Evolutionary conservation across 257 asterid genomes (phyloP).

Genomic region (Solanum paucissectum): DNA sequence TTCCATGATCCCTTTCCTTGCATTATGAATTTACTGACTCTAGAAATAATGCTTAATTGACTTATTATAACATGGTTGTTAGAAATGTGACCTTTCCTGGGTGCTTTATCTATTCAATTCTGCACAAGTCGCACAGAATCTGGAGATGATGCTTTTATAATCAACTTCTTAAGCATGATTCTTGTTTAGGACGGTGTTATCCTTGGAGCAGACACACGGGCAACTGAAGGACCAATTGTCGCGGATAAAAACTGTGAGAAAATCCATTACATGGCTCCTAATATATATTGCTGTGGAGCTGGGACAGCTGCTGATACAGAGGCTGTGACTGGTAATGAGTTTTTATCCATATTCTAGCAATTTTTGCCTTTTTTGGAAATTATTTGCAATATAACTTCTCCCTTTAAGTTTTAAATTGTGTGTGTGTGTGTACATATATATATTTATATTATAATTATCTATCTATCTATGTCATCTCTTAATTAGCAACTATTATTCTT

Average conservation of each 20-base stretch:
- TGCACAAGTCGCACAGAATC: neutral
- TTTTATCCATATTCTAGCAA: neutral
- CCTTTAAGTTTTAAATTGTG: neutral
- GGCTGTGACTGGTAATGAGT: conserved; percentile 74
- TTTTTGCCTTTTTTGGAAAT: neutral
- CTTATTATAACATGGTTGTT: neutral
- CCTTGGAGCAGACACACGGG: conserved; percentile 98
- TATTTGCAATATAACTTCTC: neutral
- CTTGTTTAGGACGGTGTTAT: conserved; percentile 84
- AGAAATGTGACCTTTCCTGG: neutral
- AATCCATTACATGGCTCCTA: conserved; percentile 89
- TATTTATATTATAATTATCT: neutral
- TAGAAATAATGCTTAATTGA: neutral
- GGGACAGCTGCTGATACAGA: conserved; percentile 98
- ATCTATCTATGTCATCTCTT: neutral
- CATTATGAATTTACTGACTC: neutral
- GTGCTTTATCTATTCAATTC: neutral
- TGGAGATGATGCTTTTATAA: neutral
- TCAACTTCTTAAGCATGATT: neutral
- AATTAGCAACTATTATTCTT: neutral
- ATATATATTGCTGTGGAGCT: conserved; percentile 74
- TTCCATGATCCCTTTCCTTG: neutral
- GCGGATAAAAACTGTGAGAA: conserved; percentile 98
- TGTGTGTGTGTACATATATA: neutral
- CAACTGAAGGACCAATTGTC: conserved; percentile 98